Percentiles rank a stretch among this genome's conserved stretches.
Evolutionary conservation across 345 rosid species (phyloP).

Genomic region (Eutrema yunnanense): DNA sequence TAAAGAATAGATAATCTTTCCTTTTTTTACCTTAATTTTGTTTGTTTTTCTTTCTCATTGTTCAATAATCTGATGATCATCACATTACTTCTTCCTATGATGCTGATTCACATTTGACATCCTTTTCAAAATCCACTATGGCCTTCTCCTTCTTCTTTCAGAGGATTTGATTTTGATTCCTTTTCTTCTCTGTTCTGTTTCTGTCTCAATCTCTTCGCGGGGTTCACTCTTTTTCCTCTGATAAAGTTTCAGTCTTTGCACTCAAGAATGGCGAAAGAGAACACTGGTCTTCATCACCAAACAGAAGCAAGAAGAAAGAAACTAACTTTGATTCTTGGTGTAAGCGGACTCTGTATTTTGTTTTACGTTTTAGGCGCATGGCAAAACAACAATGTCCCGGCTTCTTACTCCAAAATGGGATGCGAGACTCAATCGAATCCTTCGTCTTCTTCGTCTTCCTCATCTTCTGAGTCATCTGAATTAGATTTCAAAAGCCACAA

Average conservation of each 20-base stretch:
- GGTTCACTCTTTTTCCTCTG: background rate
- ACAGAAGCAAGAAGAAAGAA: constrained; percentile 65
- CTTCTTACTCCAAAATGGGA: constrained; percentile 31
- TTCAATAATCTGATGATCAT: constrained; percentile 45
- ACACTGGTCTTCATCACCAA: constrained; percentile 30
- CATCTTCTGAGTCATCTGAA: constrained; percentile 29
- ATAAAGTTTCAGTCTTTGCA: constrained; percentile 9
- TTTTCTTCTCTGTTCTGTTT: constrained; percentile 7
- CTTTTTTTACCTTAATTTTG: background rate
- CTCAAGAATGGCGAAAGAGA: constrained; percentile 31
- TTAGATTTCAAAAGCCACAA: constrained; percentile 82
- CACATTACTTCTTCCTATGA: constrained; percentile 30
- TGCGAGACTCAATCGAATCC: constrained; percentile 38
- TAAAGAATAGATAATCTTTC: constrained; percentile 15
- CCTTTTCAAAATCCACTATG: constrained; percentile 3
- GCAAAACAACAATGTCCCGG: constrained; percentile 47
- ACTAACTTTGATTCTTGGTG: constrained; percentile 67
- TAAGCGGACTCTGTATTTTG: constrained; percentile 75
- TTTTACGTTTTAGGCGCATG: constrained; percentile 83
- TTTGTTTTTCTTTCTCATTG: background rate
- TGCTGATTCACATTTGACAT: constrained; percentile 19
- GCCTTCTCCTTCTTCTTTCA: constrained; percentile 3
- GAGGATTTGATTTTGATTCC: background rate
- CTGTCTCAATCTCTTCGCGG: background rate
- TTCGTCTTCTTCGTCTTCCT: constrained; percentile 2